Conservation (phyloP, 768 basidiomycete genomes). For the Rhodocollybia butyracea region DNA sequence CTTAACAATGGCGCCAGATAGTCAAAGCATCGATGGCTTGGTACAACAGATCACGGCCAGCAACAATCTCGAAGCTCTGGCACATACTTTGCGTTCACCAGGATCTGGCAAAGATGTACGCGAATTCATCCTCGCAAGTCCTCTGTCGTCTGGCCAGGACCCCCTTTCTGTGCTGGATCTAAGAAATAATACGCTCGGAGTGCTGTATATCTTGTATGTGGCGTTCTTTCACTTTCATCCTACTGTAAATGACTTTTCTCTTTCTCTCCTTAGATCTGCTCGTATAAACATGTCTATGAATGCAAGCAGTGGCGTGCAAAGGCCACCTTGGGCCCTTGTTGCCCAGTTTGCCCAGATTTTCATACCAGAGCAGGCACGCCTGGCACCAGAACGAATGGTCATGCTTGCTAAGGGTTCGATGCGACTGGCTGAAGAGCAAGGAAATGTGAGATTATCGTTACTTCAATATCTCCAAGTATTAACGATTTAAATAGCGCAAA, state of each 20-base stretch:
- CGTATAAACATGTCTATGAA: constrained; percentile 2
- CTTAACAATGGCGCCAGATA: constrained; percentile 21
- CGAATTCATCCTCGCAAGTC: constrained; percentile 52
- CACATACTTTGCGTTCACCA: constrained; percentile 42
- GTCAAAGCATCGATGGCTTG: constrained; percentile 34
- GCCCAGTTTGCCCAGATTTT: constrained; percentile 62
- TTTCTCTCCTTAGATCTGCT: constrained; percentile 6
- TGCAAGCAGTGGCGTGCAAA: constrained; percentile 15
- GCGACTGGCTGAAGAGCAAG: constrained; percentile 40
- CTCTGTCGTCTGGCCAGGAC: constrained; percentile 60
- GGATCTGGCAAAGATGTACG: constrained; percentile 50
- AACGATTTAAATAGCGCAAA: constrained; percentile 22
- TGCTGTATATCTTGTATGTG: constrained; percentile 72
- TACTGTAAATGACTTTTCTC: neutral
- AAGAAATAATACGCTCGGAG: constrained; percentile 55
- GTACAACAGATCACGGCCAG: constrained; percentile 45
- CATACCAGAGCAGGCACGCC: constrained; percentile 57
- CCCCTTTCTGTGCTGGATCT: constrained; percentile 60
- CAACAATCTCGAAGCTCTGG: constrained; percentile 32
- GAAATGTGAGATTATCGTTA: constrained; percentile 42
- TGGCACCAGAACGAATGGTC: constrained; percentile 55
- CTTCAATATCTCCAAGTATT: neutral
- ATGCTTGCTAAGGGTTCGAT: constrained; percentile 63
- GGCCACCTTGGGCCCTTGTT: constrained; percentile 42
- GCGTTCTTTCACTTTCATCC: neutral